These are phyloP conservation scores for Rhytidiadelphus loreus DNA, from an alignment of 225 moss, liverwort and hornwort species.

Conservation along the genomic window DNA sequence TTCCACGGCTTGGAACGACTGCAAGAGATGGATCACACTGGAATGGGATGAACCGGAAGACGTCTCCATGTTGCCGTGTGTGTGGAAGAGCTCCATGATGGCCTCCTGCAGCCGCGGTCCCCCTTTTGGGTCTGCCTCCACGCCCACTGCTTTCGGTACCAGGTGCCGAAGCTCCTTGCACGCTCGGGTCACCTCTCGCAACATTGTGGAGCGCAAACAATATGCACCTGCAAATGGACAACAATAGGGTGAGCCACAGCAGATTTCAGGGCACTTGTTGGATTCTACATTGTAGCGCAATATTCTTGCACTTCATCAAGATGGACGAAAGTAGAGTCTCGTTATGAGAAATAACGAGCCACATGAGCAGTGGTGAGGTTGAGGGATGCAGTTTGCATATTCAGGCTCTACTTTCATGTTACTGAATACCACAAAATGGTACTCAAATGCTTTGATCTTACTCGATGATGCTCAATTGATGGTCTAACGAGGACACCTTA, in stretches of 20 bases:
- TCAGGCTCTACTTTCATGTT: neutral
- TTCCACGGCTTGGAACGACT: slow-evolving; percentile 72
- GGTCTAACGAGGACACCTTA: neutral
- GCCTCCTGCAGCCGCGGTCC: slow-evolving; percentile 73
- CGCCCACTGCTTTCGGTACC: slow-evolving; percentile 68
- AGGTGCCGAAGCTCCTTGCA: slow-evolving; percentile 70
- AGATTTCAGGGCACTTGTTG: neutral
- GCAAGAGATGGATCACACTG: slow-evolving; percentile 55
- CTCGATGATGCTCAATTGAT: neutral
- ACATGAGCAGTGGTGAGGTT: neutral
- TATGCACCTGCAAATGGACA: slow-evolving; percentile 25
- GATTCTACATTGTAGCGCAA: neutral
- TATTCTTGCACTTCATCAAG: neutral
- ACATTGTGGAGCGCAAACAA: slow-evolving; percentile 58
- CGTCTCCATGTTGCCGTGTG: slow-evolving; percentile 35
- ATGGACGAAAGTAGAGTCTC: neutral
- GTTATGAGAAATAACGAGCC: neutral
- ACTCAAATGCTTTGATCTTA: neutral
- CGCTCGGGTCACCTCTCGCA: slow-evolving; percentile 55
- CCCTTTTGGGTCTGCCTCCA: slow-evolving; percentile 71
- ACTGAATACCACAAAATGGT: neutral
- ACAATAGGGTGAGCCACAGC: neutral
- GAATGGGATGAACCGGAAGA: slow-evolving; percentile 3
- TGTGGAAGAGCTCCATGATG: slow-evolving; percentile 60
- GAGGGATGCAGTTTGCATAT: neutral